Conservation (phyloP, 495 filamentous ascomycete genomes). For the Neurospora sp. region DNA sequence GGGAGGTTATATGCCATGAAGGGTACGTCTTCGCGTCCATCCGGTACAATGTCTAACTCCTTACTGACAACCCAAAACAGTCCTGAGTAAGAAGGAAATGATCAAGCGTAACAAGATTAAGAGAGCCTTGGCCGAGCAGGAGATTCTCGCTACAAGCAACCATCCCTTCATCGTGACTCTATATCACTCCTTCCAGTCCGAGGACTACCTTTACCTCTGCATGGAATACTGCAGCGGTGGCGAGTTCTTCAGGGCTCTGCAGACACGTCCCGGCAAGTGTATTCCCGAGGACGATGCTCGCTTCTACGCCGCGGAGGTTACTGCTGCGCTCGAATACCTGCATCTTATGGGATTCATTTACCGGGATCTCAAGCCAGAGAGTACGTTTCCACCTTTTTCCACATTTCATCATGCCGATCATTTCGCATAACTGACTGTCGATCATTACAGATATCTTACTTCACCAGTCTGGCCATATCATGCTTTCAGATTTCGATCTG, state of each 20-base stretch:
- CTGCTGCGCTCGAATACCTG: conserved; percentile 89
- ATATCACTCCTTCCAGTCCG: conserved; percentile 97
- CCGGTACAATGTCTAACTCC: background rate
- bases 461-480: conserved; percentile 97
- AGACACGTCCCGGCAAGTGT: conserved; percentile 93
- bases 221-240: conserved; percentile 99
- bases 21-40: conserved; percentile 42
- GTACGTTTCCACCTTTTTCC: conserved; percentile 40
- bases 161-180: conserved; percentile 98
- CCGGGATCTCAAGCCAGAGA: conserved; percentile 94
- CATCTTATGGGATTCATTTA: conserved; percentile 99
- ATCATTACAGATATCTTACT: conserved; percentile 72
- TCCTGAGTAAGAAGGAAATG: conserved; percentile 99
- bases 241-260: conserved; percentile 93
- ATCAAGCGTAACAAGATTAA: conserved; percentile 99
- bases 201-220: conserved; percentile 95
- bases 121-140: conserved; percentile 91
- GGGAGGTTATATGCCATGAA: conserved; percentile 96
- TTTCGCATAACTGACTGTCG: conserved; percentile 5
- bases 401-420: background rate
- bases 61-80: conserved; percentile 42
- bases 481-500: conserved; percentile 98
- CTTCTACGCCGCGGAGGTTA: conserved; percentile 98
- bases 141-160: conserved; percentile 96
- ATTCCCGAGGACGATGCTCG: conserved; percentile 94